Evolutionary conservation across 2,329 filamentous ascomycete genomes (phyloP).

Genomic region (Emmonsiellopsis sp.): DNA sequence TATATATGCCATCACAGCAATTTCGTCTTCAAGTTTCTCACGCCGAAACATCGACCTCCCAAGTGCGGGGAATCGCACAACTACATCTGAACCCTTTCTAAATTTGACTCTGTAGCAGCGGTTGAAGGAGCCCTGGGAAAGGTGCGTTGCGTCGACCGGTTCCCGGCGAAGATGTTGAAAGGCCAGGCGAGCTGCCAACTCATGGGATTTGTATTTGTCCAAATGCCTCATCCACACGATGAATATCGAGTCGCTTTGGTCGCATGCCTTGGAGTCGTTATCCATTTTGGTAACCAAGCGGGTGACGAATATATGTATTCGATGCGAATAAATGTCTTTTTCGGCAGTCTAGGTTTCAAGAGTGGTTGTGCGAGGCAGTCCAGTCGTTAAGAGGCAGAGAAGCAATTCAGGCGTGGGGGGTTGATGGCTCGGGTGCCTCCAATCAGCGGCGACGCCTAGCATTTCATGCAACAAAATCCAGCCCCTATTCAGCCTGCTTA

Average conservation of each 20-base stretch:
- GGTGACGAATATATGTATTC: too few species aligned
- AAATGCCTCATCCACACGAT: slow-evolving; percentile 4
- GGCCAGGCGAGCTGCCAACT: slow-evolving; percentile 2
- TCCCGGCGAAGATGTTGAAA: slow-evolving; percentile 2
- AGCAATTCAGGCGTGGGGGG: too few species aligned
- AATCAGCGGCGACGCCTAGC: too few species aligned
- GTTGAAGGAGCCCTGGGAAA: slow-evolving; percentile 12
- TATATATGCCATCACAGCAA: slow-evolving; percentile 10
- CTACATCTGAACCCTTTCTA: slow-evolving; percentile 7
- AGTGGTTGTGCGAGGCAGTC: too few species aligned
- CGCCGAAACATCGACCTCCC: slow-evolving; percentile 8
- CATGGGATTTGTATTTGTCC: slow-evolving; percentile 3
- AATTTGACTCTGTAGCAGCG: slow-evolving; percentile 13
- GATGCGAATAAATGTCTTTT: too few species aligned
- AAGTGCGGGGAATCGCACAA: slow-evolving; percentile 12
- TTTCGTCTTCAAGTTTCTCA: slow-evolving; percentile 10
- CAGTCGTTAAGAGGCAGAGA: too few species aligned
- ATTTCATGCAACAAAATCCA: too few species aligned
- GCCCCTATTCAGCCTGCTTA: too few species aligned
- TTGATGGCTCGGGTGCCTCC: too few species aligned
- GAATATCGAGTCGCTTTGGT: slow-evolving; percentile 2
- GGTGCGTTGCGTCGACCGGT: not conserved
- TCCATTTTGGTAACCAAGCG: slow-evolving; percentile 5
- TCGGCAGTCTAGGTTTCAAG: too few species aligned
- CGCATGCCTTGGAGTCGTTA: slow-evolving; percentile 1